Percentiles rank a stretch among this genome's conserved stretches.
phyloP scores from a whole-genome alignment of 2,329 filamentous ascomycete species.

The Acrodontium crateriforme region DNA sequence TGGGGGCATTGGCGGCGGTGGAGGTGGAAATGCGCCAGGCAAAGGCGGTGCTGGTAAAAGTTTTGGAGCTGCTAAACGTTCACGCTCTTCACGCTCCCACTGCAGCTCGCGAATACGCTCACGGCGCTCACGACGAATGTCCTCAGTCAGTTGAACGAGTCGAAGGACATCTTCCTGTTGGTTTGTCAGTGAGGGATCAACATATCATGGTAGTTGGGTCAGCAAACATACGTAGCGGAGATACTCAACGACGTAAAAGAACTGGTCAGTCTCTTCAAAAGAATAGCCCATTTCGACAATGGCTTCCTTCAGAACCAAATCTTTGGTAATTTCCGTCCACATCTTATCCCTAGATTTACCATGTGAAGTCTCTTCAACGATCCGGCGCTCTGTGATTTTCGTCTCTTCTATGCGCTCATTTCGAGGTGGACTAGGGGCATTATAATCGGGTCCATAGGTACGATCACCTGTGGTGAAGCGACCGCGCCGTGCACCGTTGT shows the following conservation, averaged over 20 bases:
- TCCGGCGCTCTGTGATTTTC: slow-evolving; percentile 15
- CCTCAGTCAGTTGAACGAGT: slow-evolving; percentile 68
- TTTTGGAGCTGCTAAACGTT: slow-evolving; percentile 30
- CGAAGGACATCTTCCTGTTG: slow-evolving; percentile 70
- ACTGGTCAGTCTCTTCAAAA: slow-evolving; percentile 78
- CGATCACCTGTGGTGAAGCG: slow-evolving; percentile 60
- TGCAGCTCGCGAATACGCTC: slow-evolving; percentile 47
- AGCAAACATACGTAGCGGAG: slow-evolving; percentile 60
- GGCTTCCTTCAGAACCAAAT: slow-evolving; percentile 73
- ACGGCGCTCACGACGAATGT: slow-evolving; percentile 56
- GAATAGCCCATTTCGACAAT: slow-evolving; percentile 74
- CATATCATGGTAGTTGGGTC: background rate
- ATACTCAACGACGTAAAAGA: slow-evolving; percentile 89
- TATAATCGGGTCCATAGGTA: slow-evolving; percentile 31
- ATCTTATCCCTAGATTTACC: slow-evolving; percentile 35
- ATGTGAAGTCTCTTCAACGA: slow-evolving; percentile 10
- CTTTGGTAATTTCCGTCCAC: slow-evolving; percentile 97
- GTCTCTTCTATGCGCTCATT: slow-evolving; percentile 38
- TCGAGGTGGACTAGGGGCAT: slow-evolving; percentile 16
- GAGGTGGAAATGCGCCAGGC: slow-evolving; percentile 29
- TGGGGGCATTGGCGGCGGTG: slow-evolving; percentile 14
- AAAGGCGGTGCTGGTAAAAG: slow-evolving; percentile 25
- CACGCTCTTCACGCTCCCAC: slow-evolving; percentile 44
- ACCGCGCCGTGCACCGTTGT: slow-evolving; percentile 61
- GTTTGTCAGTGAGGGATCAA: background rate